Evolutionary conservation across 2,329 filamentous ascomycete species (phyloP).

Genomic region (Xylaria sp.): DNA sequence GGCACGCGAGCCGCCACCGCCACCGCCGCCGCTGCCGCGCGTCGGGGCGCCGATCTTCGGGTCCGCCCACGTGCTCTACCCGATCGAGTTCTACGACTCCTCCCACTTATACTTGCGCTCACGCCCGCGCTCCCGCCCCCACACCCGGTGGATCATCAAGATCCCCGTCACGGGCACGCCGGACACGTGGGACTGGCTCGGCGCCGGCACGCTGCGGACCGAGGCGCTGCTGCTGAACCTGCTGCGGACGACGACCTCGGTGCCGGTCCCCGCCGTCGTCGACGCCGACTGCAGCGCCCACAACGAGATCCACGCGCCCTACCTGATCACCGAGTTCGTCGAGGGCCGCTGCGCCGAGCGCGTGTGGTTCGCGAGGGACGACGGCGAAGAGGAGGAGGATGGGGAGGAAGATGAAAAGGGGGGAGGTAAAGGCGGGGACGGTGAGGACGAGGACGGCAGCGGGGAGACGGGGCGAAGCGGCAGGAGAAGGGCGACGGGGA

Average conservation of each 20-base stretch:
- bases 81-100: slow-evolving; percentile 21
- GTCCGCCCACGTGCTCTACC: slow-evolving; percentile 28
- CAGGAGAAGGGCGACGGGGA: too few species aligned
- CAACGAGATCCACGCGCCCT: slow-evolving; percentile 23
- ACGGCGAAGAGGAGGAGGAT: not conserved
- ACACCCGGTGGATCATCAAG: slow-evolving; percentile 30
- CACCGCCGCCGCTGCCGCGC: slow-evolving; percentile 13
- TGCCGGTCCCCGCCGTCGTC: slow-evolving; percentile 30
- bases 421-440: too few species aligned
- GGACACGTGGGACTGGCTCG: slow-evolving; percentile 24
- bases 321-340: slow-evolving; percentile 24
- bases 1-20: not conserved
- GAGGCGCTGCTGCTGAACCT: slow-evolving; percentile 28
- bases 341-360: slow-evolving; percentile 25
- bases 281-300: slow-evolving; percentile 23
- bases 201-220: slow-evolving; percentile 22
- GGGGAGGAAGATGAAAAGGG: not conserved
- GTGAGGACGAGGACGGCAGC: too few species aligned
- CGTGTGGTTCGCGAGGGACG: slow-evolving; percentile 29
- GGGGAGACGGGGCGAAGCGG: too few species aligned
- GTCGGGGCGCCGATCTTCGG: slow-evolving; percentile 26
- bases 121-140: not conserved
- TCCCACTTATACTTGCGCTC: too few species aligned
- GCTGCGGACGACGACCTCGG: slow-evolving; percentile 19
- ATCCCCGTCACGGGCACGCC: slow-evolving; percentile 26